A percentile compares a stretch with the other conserved stretches of the same genome.
Conservation (phyloP, 1,284 basidiomycete genomes). For the Naganishia cerealis region DNA sequence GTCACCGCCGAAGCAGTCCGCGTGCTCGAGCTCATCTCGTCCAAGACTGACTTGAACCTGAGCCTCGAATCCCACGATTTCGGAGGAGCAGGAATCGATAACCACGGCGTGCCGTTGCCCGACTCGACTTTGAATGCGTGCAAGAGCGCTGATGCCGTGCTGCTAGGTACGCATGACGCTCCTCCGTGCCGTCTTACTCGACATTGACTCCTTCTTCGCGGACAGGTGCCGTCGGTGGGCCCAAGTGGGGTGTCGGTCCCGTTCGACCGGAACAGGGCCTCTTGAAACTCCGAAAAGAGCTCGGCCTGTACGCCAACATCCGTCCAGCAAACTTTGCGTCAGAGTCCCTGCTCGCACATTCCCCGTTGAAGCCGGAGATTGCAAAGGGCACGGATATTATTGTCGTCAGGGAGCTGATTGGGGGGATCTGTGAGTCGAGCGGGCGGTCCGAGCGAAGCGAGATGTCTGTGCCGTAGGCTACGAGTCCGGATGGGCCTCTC, state of each 20-base stretch:
- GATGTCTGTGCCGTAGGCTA: too few species aligned
- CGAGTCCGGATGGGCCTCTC: too few species aligned
- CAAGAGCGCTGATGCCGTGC: constrained; percentile 82
- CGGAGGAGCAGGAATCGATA: constrained; percentile 92
- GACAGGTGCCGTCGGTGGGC: constrained; percentile 89
- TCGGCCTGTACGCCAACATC: constrained; percentile 97
- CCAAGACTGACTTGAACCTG: constrained; percentile 70
- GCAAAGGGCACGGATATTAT: constrained; percentile 88
- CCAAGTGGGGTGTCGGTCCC: constrained; percentile 94
- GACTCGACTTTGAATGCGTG: constrained; percentile 81
- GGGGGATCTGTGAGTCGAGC: constrained; percentile 61
- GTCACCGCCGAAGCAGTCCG: constrained; percentile 85
- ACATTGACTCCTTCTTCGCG: not conserved
- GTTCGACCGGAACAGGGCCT: constrained; percentile 95
- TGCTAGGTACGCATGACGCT: constrained; percentile 64
- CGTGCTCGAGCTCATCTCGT: constrained; percentile 75
- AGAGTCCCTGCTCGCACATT: constrained; percentile 74
- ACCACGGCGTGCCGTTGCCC: constrained; percentile 78
- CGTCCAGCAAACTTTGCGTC: constrained; percentile 80
- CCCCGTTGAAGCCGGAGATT: constrained; percentile 87
- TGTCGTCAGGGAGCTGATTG: constrained; percentile 79
- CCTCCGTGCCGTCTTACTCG: not conserved
- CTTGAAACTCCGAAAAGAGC: constrained; percentile 83
- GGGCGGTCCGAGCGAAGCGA: too few species aligned
- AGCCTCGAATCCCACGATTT: constrained; percentile 70